These are phyloP conservation scores for Fraxinus greggii DNA, from an alignment of 305 asterid species.

Conservation along the genomic window DNA sequence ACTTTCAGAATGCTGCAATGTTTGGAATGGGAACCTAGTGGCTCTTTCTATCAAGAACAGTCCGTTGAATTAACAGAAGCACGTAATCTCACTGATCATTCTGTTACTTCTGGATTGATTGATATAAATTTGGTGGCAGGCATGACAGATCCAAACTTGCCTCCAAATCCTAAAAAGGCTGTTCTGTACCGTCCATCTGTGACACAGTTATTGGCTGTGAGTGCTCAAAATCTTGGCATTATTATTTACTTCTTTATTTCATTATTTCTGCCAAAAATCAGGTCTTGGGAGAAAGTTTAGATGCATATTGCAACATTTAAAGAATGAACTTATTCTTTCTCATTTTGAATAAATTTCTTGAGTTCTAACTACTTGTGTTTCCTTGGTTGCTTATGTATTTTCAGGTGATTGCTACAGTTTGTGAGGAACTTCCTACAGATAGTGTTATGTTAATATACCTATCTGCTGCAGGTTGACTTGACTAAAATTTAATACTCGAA, in stretches of 20 bases:
- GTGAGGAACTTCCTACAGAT: conserved; percentile 88
- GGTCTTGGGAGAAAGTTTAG: conserved; percentile 7
- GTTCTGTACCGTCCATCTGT: conserved; percentile 81
- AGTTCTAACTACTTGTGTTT: conserved; percentile 18
- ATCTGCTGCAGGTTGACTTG: conserved; percentile 70
- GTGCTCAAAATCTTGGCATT: conserved; percentile 36
- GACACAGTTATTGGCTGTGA: conserved; percentile 85
- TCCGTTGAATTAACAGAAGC: conserved; percentile 59
- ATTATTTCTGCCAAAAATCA: conserved; percentile 17
- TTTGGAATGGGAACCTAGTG: conserved; percentile 98
- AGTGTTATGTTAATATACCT: conserved; percentile 76
- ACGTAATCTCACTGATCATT: conserved; percentile 57
- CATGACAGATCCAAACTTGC: conserved; percentile 89
- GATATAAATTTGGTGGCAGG: conserved; percentile 82
- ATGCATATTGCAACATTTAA: not conserved
- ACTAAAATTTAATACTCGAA: conserved; percentile 15
- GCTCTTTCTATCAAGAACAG: conserved; percentile 70
- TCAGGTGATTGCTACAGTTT: conserved; percentile 85
- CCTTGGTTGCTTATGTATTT: conserved; percentile 21
- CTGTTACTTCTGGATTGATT: conserved; percentile 85
- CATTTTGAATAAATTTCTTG: conserved; percentile 6
- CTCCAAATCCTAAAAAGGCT: conserved; percentile 92
- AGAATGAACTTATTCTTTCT: not conserved
- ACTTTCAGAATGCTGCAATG: conserved; percentile 94
- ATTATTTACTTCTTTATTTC: conserved; percentile 4